phyloP scores from a whole-genome alignment of 2,329 filamentous ascomycete species.

The Phoma sp. region DNA sequence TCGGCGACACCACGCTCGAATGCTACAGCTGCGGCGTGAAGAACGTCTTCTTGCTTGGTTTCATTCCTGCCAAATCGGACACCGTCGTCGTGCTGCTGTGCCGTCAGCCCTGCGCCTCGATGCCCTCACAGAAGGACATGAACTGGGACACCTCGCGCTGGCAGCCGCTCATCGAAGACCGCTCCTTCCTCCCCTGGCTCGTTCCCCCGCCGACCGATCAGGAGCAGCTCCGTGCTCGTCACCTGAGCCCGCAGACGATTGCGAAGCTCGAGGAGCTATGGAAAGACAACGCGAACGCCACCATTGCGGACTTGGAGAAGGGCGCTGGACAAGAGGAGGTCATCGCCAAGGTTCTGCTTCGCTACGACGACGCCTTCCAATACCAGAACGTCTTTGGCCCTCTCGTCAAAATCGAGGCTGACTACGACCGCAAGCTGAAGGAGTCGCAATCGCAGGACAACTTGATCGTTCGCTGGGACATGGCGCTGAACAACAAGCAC shows the following conservation, averaged over 20 bases:
- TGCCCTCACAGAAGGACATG: constrained; percentile 97
- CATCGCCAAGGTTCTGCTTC: constrained; percentile 86
- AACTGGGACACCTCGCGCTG: constrained; percentile 98
- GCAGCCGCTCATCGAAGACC: constrained; percentile 97
- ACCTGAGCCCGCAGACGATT: constrained; percentile 92
- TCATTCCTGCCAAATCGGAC: constrained; percentile 98
- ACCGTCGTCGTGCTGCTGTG: constrained; percentile 97
- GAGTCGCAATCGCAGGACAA: constrained; percentile 97
- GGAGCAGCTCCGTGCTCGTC: constrained; percentile 92
- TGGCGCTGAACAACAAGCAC: constrained; percentile 96
- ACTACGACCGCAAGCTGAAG: constrained; percentile 98
- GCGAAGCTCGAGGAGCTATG: constrained; percentile 97
- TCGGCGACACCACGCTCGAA: constrained; percentile 95
- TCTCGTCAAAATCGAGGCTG: constrained; percentile 97
- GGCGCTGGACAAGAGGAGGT: constrained; percentile 92
- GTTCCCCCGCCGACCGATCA: constrained; percentile 88
- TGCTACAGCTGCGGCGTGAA: constrained; percentile 99
- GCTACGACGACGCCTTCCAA: constrained; percentile 96
- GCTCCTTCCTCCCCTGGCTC: constrained; percentile 93
- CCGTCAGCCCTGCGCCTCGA: constrained; percentile 93
- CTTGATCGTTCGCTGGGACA: constrained; percentile 92
- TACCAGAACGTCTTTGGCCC: constrained; percentile 99
- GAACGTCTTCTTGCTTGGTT: constrained; percentile 96
- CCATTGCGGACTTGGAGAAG: constrained; percentile 89
- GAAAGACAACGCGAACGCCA: constrained; percentile 92